Evolutionary conservation across 495 filamentous ascomycete genomes (phyloP).

Genomic region (Thozetella sp.): DNA sequence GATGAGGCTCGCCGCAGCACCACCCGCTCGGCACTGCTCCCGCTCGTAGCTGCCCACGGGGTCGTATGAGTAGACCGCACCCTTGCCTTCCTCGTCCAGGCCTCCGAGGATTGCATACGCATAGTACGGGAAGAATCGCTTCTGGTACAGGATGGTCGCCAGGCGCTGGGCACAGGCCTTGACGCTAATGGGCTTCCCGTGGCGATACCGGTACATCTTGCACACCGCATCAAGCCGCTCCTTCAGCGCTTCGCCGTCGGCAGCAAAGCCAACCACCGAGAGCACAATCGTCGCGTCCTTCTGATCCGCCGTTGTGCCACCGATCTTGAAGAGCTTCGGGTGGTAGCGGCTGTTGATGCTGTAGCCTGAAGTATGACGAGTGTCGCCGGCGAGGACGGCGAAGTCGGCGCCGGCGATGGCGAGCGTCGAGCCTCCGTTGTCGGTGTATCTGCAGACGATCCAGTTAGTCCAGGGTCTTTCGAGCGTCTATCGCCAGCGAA

Average conservation of each 20-base stretch:
- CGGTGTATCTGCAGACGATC: constrained; percentile 75
- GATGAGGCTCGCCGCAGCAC: constrained; percentile 94
- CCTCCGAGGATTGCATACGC: constrained; percentile 91
- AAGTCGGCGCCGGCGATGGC: constrained; percentile 94
- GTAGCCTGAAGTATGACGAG: constrained; percentile 91
- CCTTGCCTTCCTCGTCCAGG: constrained; percentile 91
- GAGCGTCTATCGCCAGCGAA: too few species aligned
- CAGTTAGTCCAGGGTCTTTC: constrained; percentile 11
- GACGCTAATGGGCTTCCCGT: constrained; percentile 90
- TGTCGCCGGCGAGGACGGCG: constrained; percentile 94
- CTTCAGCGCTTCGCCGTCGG: constrained; percentile 87
- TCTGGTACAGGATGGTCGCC: constrained; percentile 91
- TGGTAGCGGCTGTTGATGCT: constrained; percentile 96
- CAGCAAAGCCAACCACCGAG: constrained; percentile 93
- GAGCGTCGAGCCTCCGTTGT: constrained; percentile 95
- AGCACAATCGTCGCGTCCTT: constrained; percentile 82
- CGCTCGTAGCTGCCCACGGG: constrained; percentile 96
- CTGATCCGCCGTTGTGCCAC: constrained; percentile 82
- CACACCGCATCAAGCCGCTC: constrained; percentile 88
- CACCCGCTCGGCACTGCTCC: constrained; percentile 92
- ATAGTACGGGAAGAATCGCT: constrained; percentile 99
- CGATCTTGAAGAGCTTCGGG: constrained; percentile 96
- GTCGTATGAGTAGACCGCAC: constrained; percentile 95
- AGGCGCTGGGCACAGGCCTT: constrained; percentile 91
- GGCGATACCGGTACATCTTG: constrained; percentile 96